Evolutionary conservation across 2,329 filamentous ascomycete species (phyloP).

Genomic region (Mycosphaerelloides madeirae): DNA sequence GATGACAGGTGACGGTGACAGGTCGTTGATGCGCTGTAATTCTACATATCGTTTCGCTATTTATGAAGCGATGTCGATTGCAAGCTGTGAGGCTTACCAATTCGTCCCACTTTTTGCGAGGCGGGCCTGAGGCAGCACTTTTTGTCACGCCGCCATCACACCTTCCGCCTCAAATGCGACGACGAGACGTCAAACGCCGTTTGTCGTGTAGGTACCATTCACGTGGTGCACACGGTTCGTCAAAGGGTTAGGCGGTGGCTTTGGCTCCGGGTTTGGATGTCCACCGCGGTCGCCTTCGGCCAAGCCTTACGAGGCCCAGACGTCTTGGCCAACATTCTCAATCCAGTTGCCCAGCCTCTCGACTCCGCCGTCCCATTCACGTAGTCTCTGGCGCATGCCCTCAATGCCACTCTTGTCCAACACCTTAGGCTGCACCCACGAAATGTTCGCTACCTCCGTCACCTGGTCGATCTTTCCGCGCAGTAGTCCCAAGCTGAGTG

Average conservation of each 20-base stretch:
- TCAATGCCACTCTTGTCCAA: conserved; percentile 93
- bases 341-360: conserved; percentile 98
- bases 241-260: no score
- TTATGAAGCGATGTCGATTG: conserved; percentile 4
- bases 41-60: conserved; percentile 11
- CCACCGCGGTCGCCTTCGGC: not conserved
- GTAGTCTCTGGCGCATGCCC: conserved; percentile 79
- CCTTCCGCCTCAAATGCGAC: no score
- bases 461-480: conserved; percentile 95
- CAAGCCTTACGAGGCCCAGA: conserved; percentile 70
- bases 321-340: conserved; percentile 85
- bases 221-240: no score
- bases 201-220: no score
- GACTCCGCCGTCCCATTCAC: conserved; percentile 94
- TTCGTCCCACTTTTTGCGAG: no score
- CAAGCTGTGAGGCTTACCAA: not conserved
- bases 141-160: not conserved
- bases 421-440: conserved; percentile 98
- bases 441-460: conserved; percentile 86
- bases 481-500: conserved; percentile 85
- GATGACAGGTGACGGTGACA: not conserved
- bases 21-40: conserved; percentile 3
- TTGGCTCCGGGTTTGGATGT: no score
- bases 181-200: no score
- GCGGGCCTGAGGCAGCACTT: not conserved